Evolutionary conservation across 2,329 filamentous ascomycete species (phyloP), one percentile per base, ranked within the genome.

Genomic region (Sarocladiaceae sp.): DNA sequence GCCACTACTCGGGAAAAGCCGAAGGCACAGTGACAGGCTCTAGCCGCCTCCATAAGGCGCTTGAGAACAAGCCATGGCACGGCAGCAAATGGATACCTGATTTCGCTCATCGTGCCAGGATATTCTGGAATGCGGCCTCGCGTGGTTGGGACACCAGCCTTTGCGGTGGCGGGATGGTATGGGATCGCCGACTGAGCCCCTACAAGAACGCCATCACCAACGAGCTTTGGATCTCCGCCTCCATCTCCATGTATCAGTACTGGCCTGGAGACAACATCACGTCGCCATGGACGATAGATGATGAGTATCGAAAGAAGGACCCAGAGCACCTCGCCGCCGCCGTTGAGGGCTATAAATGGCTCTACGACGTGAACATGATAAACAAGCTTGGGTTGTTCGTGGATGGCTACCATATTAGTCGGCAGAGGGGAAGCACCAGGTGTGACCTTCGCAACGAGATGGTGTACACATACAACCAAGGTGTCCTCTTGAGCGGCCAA

Each of bases 151-250:
- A 94, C 57, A 84, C 78, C 18, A 73, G 72, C 19, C 74, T 95
- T 4, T 97, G 91, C 55, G 77, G 76, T 4, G 91, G 91, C 18
- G 91, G 91, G 34, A 94, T 97, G 85, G 76, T 81, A 12, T 97
- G 91, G 91, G 94, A 86, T 52, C 88, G 88, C 3, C 77, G 79
- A 27, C 67, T 91, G 21, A 64, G 74, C 31, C 88, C 89, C 0
- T 97, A 96, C 69, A 97, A 96, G 60, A 97, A 97, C 57, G 88
- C 91, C 50, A 94, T 97, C 55, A 97, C 91, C 23, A 96, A 96
- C 57, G 81, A 96, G 59, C 76, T 96, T 1, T 96, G 78, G 65
- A 87, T 96, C 48, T 75, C 90, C 0, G 88, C 88, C 0, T 93
- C 86, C 18, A 77, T 91, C 27, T 78, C 76, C 44, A 96, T 97